Conservation (phyloP, 2,329 filamentous ascomycete genomes). For the Paramyrothecium roridum region DNA sequence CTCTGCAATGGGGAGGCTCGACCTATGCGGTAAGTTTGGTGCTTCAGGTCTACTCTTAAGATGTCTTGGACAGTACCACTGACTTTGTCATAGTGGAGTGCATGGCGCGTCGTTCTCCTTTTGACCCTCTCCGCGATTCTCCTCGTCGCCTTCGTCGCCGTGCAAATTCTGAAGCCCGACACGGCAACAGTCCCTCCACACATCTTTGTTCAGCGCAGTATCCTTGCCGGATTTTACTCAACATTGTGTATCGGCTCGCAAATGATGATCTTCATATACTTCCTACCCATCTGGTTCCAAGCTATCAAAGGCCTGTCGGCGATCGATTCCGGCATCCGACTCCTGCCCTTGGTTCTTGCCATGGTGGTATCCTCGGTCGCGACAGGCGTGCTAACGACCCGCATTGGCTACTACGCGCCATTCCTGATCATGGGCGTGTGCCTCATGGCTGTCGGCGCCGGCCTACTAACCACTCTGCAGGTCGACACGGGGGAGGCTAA, state of each 20-base stretch:
- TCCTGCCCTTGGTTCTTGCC: constrained; percentile 30
- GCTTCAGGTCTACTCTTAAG: too few relatives aligned
- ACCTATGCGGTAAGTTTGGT: too few relatives aligned
- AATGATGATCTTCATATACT: constrained; percentile 31
- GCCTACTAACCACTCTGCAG: constrained; percentile 34
- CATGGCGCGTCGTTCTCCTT: constrained; percentile 26
- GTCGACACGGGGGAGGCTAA: constrained; percentile 8
- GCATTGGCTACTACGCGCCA: constrained; percentile 34
- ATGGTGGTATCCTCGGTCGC: too few relatives aligned
- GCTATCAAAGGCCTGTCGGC: constrained; percentile 38
- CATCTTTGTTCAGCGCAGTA: constrained; percentile 34
- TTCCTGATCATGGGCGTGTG: constrained; percentile 28
- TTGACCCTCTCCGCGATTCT: constrained; percentile 10
- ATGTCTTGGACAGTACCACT: too few relatives aligned
- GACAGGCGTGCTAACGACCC: constrained; percentile 6
- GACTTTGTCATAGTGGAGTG: too few relatives aligned
- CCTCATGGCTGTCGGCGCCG: constrained; percentile 28
- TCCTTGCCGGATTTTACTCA: constrained; percentile 30
- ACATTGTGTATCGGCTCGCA: constrained; percentile 35
- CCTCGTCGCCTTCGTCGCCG: constrained; percentile 3
- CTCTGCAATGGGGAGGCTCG: constrained; percentile 40
- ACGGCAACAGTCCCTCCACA: constrained; percentile 40
- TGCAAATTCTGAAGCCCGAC: constrained; percentile 33
- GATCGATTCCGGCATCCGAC: constrained; percentile 34
- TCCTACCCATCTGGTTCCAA: constrained; percentile 44